Conservation (phyloP, 2,329 filamentous ascomycete genomes). For the Ophiostoma tasmaniense region DNA sequence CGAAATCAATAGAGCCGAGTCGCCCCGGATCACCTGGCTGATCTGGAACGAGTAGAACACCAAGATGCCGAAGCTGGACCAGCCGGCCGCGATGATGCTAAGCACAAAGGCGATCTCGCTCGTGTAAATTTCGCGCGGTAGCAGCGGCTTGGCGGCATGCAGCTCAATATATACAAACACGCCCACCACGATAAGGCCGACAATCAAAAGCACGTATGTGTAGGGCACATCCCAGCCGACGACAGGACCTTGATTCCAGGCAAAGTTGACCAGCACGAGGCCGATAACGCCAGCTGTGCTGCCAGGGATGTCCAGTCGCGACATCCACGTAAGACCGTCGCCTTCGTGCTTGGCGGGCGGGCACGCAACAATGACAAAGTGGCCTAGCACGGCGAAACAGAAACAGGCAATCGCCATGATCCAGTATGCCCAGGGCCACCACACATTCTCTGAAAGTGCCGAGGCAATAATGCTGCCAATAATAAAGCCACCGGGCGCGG, state of each 20-base stretch:
- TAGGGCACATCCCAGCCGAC: constrained; percentile 21
- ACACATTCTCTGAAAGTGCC: constrained; percentile 29
- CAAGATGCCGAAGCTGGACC: constrained; percentile 21
- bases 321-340: background rate
- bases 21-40: constrained; percentile 33
- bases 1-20: constrained; percentile 33
- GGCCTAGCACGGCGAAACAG: constrained; percentile 18
- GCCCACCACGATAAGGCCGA: constrained; percentile 18
- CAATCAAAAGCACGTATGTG: constrained; percentile 18
- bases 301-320: constrained; percentile 18
- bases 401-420: constrained; percentile 18
- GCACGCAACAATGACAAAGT: constrained; percentile 20
- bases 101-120: constrained; percentile 17
- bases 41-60: constrained; percentile 21
- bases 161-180: constrained; percentile 20
- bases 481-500: constrained; percentile 38
- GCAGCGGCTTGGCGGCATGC: constrained; percentile 16
- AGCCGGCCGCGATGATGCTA: constrained; percentile 17
- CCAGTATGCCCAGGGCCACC: constrained; percentile 35
- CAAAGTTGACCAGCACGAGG: constrained; percentile 22
- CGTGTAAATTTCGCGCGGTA: constrained; percentile 21
- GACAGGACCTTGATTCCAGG: constrained; percentile 21
- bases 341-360: background rate
- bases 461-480: constrained; percentile 34
- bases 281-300: constrained; percentile 14